Evolutionary conservation across 805 yeast genomes (phyloP), one percentile per base, ranked within the genome.

Genomic region (Cyberlindnera misumaiensis): DNA sequence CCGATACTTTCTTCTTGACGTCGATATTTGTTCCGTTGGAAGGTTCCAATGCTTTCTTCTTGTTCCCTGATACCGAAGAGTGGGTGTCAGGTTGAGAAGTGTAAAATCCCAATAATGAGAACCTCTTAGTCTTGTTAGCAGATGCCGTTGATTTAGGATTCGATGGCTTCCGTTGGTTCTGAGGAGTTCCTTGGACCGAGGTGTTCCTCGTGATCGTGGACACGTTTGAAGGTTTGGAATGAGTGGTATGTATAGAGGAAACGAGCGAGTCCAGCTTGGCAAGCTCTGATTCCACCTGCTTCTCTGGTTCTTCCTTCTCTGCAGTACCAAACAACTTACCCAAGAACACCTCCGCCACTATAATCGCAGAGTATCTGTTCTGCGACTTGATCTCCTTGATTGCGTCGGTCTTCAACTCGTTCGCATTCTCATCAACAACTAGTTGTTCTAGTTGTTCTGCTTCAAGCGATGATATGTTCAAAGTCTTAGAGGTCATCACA

Each of bases 91-190:
- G 24, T 34, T 42, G 38, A 30, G 47, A 35, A 12, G 35, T 34
- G 40, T 62, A 59, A 46, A 64, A 59, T 3, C 72, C 64, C 25
- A 67, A 45, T 35, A 68, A 55, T 46, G 72, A 66, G 45, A 67
- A 67, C 44, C 73, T 55, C 45, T 66, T 67, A 31, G 46, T 47
- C 35, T 59, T 56, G 29, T 38, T 44, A 3, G 41, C 29, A 7
- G 34, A 32, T 4, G 38, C 32, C 11, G 37, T 40, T 7, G 32
- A 16, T 22, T 28, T 41, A 15, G 48, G 36, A 16, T 42, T 29
- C 9, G 46, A 43, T 24, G 46, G 33, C 15, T 43, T 44, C 30
- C 47, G 35, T 35, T 33, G 22, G n/a, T 13, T 33, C 4, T 13
- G 11, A 10, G 30, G 15, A 18, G 31, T 15, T n/a, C 22, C 20